Conservation (phyloP, 2,329 filamentous ascomycete species). For the Fusarium graminum region DNA sequence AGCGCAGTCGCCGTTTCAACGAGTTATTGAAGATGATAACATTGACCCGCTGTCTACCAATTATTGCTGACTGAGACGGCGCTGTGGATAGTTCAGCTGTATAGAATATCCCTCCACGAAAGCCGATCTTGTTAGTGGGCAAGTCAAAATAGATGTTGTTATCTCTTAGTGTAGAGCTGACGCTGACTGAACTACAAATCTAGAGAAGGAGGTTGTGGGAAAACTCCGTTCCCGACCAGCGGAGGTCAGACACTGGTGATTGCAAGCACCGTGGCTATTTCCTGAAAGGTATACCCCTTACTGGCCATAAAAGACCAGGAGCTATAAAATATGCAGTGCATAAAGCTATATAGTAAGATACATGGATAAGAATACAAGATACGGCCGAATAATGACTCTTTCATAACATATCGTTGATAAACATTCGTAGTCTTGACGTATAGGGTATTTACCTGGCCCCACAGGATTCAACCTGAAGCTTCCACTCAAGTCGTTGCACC, state of each 20-base stretch:
- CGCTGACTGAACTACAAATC: not conserved
- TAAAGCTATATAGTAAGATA: too few relatives aligned
- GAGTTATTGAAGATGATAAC: not conserved
- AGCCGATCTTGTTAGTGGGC: not conserved
- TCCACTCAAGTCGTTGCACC: not conserved
- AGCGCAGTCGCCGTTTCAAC: not conserved
- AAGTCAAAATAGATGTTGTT: slow-evolving; percentile 5
- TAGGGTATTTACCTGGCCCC: too few relatives aligned
- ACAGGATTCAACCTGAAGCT: not conserved
- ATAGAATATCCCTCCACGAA: not conserved
- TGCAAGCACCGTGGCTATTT: not conserved
- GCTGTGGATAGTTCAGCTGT: slow-evolving; percentile 12
- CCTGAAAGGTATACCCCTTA: not conserved
- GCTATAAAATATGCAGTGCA: too few relatives aligned
- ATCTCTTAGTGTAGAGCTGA: not conserved
- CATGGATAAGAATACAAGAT: too few relatives aligned
- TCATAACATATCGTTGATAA: too few relatives aligned
- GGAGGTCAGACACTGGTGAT: not conserved
- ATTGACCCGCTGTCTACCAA: slow-evolving; percentile 16
- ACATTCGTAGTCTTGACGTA: too few relatives aligned
- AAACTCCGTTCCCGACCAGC: slow-evolving; percentile 23
- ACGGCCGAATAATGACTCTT: too few relatives aligned
- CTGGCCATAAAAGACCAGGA: too few relatives aligned
- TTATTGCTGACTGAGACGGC: slow-evolving; percentile 4
- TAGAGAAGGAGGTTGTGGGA: slow-evolving; percentile 16